Conservation (phyloP, 2,329 filamentous ascomycete genomes). For the Knoxdaviesia proteae region DNA sequence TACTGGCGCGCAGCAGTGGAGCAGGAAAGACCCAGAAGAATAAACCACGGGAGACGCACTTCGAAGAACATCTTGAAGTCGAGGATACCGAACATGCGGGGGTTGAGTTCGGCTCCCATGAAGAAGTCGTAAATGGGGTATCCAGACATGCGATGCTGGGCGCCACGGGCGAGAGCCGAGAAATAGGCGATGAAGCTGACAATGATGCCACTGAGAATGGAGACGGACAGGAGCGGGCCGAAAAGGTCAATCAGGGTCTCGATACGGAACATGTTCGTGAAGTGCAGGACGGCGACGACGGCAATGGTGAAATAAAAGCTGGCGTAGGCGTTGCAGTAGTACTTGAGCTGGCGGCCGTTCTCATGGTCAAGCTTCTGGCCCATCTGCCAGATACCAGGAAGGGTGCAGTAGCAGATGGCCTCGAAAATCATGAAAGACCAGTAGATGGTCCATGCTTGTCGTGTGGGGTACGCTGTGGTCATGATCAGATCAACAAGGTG, state of each 20-base stretch:
- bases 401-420: slow-evolving; percentile 58
- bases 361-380: slow-evolving; percentile 74
- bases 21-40: slow-evolving; percentile 58
- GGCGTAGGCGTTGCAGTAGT: slow-evolving; percentile 82
- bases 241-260: slow-evolving; percentile 93
- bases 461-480: slow-evolving; percentile 63
- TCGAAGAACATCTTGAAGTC: slow-evolving; percentile 98
- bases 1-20: slow-evolving; percentile 66
- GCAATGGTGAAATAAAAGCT: slow-evolving; percentile 76
- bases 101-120: slow-evolving; percentile 81
- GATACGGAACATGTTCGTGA: slow-evolving; percentile 66
- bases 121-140: slow-evolving; percentile 78
- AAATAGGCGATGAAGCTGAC: slow-evolving; percentile 71
- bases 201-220: slow-evolving; percentile 74
- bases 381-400: slow-evolving; percentile 73
- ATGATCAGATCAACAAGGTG: slow-evolving; percentile 57
- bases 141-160: slow-evolving; percentile 82
- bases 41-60: slow-evolving; percentile 81
- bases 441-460: slow-evolving; percentile 79
- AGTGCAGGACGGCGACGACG: slow-evolving; percentile 51
- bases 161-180: slow-evolving; percentile 61
- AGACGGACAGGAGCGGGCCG: slow-evolving; percentile 76
- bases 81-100: slow-evolving; percentile 64
- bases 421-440: slow-evolving; percentile 85
- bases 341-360: slow-evolving; percentile 67